phyloP scores from a whole-genome alignment of 192 early-diverging fungal genomes.

The Neocallimastix lanati region DNA sequence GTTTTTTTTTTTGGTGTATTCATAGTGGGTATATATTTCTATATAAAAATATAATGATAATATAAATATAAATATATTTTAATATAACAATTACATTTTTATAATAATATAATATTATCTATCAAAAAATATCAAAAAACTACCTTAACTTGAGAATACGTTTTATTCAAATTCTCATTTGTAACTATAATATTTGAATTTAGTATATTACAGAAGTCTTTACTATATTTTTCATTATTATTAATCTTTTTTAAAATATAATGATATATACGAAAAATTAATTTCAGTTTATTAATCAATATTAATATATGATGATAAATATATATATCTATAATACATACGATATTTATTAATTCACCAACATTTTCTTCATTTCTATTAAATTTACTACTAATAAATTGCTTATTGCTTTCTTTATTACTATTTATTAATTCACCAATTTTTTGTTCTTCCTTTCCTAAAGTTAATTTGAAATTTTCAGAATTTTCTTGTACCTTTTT shows the following conservation, averaged over 20 bases:
- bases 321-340: not conserved
- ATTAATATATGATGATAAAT: not conserved
- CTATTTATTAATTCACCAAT: not conserved
- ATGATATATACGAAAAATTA: no score
- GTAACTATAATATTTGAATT: not conserved
- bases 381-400: not conserved
- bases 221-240: not conserved
- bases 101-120: no score
- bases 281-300: no score
- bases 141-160: not conserved
- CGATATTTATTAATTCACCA: not conserved
- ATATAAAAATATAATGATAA: no score
- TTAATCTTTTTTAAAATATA: not conserved
- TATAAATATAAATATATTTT: no score
- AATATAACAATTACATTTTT: no score
- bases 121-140: no score
- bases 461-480: not conserved
- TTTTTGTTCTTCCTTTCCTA: not conserved
- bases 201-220: not conserved
- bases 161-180: not conserved
- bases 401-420: not conserved
- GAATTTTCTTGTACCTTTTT: not conserved
- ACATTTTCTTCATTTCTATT: not conserved
- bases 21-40: not conserved
- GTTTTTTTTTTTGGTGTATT: not conserved